phyloP scores from a whole-genome alignment of 192 early-diverging fungal species.

The Diversispora eburnea region DNA sequence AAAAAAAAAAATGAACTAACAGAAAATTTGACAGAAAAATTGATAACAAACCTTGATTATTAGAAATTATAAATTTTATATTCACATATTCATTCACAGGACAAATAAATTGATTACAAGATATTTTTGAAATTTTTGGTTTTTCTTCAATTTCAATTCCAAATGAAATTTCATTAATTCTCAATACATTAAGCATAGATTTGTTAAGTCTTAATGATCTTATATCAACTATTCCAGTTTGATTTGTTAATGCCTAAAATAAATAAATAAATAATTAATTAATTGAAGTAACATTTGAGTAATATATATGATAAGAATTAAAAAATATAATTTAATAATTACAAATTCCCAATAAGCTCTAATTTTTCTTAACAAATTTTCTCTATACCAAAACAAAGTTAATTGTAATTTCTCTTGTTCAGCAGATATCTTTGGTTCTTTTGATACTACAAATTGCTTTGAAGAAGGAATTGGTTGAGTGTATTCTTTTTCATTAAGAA shows the following conservation, averaged over 20 bases:
- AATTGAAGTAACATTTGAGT: not conserved
- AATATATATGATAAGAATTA: not conserved
- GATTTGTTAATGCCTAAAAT: constrained; percentile 11
- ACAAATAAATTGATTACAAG: constrained; percentile 43
- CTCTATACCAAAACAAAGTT: constrained; percentile 72
- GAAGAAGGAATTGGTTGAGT: constrained; percentile 63
- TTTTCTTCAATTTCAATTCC: constrained; percentile 40
- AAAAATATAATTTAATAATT: constrained; percentile 18
- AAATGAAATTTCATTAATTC: constrained; percentile 61
- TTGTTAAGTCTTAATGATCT: constrained; percentile 51
- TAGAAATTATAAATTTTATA: constrained; percentile 45
- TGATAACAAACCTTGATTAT: constrained; percentile 46
- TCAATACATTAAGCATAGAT: constrained; percentile 55
- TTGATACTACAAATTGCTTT: constrained; percentile 76
- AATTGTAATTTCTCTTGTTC: constrained; percentile 56
- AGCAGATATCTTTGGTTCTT: constrained; percentile 44
- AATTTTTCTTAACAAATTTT: constrained; percentile 56
- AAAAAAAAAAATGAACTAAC: not conserved
- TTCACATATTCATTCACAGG: constrained; percentile 44
- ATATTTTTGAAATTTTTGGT: constrained; percentile 25
- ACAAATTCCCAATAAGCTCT: constrained; percentile 46
- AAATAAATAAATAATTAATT: not conserved
- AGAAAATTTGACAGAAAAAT: constrained; percentile 10
- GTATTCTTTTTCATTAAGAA: constrained; percentile 45
- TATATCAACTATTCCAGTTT: constrained; percentile 50